Conservation (phyloP, 352 stramenopile genomes). For the Globisporangium heterothallicum region DNA sequence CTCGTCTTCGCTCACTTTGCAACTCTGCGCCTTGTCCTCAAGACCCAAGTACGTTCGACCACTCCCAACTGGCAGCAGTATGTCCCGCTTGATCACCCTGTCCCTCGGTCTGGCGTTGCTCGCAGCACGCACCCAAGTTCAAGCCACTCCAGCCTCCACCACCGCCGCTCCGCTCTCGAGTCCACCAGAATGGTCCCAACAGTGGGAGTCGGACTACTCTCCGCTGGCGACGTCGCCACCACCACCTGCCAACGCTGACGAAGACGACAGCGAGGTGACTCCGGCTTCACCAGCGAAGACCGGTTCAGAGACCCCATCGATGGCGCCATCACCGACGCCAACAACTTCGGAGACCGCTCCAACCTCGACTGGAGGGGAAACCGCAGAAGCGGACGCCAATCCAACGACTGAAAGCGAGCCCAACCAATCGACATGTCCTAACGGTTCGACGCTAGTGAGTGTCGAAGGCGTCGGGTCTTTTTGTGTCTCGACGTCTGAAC, state of each 20-base stretch:
- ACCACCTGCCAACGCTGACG: background rate
- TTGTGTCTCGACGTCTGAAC: background rate
- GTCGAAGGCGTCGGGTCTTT: slow-evolving; percentile 6
- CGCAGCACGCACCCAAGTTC: background rate
- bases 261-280: background rate
- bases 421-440: background rate
- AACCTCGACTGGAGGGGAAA: background rate
- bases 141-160: background rate
- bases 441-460: slow-evolving; percentile 2
- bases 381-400: background rate
- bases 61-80: background rate
- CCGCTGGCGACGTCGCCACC: background rate
- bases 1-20: too few species aligned
- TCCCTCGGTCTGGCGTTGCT: background rate
- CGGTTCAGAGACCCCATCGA: slow-evolving; percentile 4
- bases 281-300: too few species aligned
- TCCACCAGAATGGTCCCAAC: background rate
- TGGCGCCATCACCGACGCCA: background rate
- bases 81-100: background rate
- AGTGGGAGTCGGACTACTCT: background rate
- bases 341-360: background rate
- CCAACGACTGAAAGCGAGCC: background rate
- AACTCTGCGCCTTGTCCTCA: background rate
- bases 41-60: background rate
- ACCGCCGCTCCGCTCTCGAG: background rate